A percentile compares a stretch with the other conserved stretches of the same genome.
These are phyloP conservation scores for Daldinia childiae DNA, from an alignment of 495 filamentous ascomycete species.

Conservation along the genomic window DNA sequence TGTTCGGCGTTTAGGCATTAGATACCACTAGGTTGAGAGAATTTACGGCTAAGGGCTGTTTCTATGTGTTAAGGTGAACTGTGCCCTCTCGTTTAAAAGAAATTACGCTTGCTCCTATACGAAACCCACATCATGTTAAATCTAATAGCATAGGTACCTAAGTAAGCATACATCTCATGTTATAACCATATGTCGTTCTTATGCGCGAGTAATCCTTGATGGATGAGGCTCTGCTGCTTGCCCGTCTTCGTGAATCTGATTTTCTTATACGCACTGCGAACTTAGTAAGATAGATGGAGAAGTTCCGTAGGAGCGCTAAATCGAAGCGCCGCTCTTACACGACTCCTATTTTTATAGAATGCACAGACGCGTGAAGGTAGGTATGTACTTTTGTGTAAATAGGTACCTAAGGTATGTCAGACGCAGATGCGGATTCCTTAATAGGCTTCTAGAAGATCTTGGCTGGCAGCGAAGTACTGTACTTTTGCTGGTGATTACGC, in stretches of 20 bases:
- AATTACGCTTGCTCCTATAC: neutral
- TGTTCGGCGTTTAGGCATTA: conserved; percentile 3
- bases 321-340: neutral
- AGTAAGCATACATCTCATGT: neutral
- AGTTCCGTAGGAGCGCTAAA: neutral
- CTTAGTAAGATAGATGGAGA: neutral
- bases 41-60: neutral
- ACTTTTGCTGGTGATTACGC: neutral
- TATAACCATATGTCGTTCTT: neutral
- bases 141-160: neutral
- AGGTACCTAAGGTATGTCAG: neutral
- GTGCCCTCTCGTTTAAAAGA: neutral
- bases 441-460: neutral
- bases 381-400: neutral
- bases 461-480: neutral
- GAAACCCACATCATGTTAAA: neutral
- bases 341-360: neutral
- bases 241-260: neutral
- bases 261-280: neutral
- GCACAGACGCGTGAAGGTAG: neutral
- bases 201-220: neutral
- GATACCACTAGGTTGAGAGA: conserved; percentile 8
- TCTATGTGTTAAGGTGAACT: neutral
- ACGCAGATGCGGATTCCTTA: neutral
- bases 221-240: neutral